These are phyloP conservation scores for Wallacemonas sp. DNA, from an alignment of 208 protist species.

Conservation along the genomic window DNA sequence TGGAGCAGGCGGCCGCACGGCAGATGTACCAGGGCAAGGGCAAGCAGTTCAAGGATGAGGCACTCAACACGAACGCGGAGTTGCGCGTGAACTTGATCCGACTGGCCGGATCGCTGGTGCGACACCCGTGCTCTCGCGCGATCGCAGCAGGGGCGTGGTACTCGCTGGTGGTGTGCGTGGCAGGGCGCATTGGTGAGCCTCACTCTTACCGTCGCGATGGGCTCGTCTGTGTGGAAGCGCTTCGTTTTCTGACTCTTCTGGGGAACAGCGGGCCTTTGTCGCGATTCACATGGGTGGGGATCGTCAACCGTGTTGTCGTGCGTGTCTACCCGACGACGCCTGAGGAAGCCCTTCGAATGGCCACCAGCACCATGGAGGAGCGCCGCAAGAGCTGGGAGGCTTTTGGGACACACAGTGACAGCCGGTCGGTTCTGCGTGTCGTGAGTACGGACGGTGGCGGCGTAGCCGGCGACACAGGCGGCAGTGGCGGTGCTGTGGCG, in stretches of 20 bases:
- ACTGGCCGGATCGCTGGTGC: slow-evolving; percentile 17
- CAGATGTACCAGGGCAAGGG: slow-evolving; percentile 6
- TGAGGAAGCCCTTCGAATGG: slow-evolving; percentile 1
- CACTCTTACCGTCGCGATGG: slow-evolving; percentile 8
- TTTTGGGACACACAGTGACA: neutral
- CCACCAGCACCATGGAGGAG: slow-evolving; percentile 3
- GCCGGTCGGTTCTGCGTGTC: neutral
- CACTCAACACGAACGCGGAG: slow-evolving; percentile 10
- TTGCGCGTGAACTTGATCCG: slow-evolving; percentile 14
- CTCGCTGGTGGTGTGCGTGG: slow-evolving; percentile 17
- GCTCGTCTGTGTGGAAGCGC: slow-evolving; percentile 18
- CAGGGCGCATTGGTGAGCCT: slow-evolving; percentile 11
- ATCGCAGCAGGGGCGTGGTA: slow-evolving; percentile 20
- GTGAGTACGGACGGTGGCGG: neutral
- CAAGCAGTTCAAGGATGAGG: slow-evolving; percentile 4
- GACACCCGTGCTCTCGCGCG: slow-evolving; percentile 27
- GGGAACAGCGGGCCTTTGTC: slow-evolving; percentile 21
- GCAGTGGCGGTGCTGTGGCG: neutral
- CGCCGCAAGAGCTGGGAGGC: slow-evolving; percentile 9
- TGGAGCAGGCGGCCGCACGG: slow-evolving; percentile 8
- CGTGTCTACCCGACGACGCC: neutral
- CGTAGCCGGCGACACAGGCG: neutral
- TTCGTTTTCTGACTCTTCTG: slow-evolving; percentile 17
- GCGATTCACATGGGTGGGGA: slow-evolving; percentile 4
- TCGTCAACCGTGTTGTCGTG: neutral